Evolutionary conservation across 768 basidiomycete species (phyloP).

Genomic region (Auricularia auricula-judae): DNA sequence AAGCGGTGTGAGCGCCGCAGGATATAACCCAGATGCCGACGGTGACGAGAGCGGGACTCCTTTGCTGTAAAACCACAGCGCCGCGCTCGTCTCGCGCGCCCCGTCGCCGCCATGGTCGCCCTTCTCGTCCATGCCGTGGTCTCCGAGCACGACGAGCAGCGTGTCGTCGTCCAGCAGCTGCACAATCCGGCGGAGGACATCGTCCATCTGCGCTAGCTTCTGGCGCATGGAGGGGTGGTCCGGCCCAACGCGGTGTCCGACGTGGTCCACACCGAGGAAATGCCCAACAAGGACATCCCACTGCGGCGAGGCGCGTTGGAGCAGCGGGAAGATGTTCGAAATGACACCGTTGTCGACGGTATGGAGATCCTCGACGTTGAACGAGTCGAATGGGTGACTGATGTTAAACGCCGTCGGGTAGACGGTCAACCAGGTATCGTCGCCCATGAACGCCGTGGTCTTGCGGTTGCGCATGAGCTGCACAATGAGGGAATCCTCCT

Average conservation of each 20-base stretch:
- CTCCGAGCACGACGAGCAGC: conserved; percentile 81
- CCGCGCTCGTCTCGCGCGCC: conserved; percentile 71
- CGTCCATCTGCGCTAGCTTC: conserved; percentile 84
- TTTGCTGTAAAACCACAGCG: conserved; percentile 90
- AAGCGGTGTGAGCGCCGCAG: not conserved
- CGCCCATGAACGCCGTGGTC: conserved; percentile 85
- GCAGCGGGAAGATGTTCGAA: conserved; percentile 67
- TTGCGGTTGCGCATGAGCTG: conserved; percentile 53
- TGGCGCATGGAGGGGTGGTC: conserved; percentile 74
- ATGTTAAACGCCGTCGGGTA: conserved; percentile 77
- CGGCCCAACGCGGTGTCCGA: conserved; percentile 88
- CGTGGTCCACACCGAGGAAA: conserved; percentile 92
- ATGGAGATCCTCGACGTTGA: conserved; percentile 97
- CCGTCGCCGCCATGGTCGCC: conserved; percentile 97
- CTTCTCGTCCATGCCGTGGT: conserved; percentile 92
- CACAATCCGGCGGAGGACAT: conserved; percentile 63
- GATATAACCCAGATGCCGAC: not conserved
- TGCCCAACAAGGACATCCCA: conserved; percentile 92
- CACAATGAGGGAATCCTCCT: conserved; percentile 78
- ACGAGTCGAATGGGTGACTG: conserved; percentile 84
- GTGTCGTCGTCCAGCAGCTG: conserved; percentile 68
- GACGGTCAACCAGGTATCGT: conserved; percentile 91
- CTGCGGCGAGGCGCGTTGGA: conserved; percentile 32
- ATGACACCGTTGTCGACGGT: conserved; percentile 91
- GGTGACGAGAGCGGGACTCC: conserved; percentile 33